A percentile compares a stretch with the other conserved stretches of the same genome.
These are phyloP conservation scores for Filobasidium floriforme DNA, from an alignment of 768 basidiomycete species.

Conservation along the genomic window DNA sequence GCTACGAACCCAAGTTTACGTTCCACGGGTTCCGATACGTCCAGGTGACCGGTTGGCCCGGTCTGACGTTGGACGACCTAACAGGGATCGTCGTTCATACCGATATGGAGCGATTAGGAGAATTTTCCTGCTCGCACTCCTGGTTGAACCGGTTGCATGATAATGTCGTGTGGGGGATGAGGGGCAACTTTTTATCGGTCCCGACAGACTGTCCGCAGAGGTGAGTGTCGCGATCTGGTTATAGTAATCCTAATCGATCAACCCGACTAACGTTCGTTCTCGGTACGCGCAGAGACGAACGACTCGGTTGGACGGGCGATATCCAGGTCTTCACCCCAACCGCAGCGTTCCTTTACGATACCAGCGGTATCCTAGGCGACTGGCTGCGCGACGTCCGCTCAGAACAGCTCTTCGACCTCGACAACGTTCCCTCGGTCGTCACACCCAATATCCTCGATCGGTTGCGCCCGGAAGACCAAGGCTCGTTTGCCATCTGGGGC, in stretches of 20 bases:
- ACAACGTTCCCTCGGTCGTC: conserved; percentile 28
- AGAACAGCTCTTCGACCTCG: conserved; percentile 27
- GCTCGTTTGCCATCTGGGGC: conserved; percentile 32
- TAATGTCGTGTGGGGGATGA: conserved; percentile 34
- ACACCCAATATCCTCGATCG: conserved; percentile 30
- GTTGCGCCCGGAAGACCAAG: neutral
- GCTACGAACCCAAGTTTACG: conserved; percentile 39
- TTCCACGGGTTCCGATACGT: conserved; percentile 40
- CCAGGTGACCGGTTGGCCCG: conserved; percentile 27
- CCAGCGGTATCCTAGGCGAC: conserved; percentile 26
- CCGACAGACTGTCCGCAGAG: conserved; percentile 43
- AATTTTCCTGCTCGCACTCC: conserved; percentile 32
- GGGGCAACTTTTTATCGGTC: conserved; percentile 33
- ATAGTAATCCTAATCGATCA: too few species aligned
- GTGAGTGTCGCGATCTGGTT: too few species aligned
- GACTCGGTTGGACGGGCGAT: conserved; percentile 44
- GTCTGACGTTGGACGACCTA: conserved; percentile 17
- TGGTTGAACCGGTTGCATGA: conserved; percentile 31
- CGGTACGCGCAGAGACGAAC: too few species aligned
- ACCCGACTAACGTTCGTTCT: too few species aligned
- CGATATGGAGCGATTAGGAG: conserved; percentile 30
- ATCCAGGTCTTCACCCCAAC: conserved; percentile 39
- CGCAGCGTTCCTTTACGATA: conserved; percentile 34
- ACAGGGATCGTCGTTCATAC: conserved; percentile 30
- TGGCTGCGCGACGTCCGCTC: conserved; percentile 35